These are phyloP conservation scores for Barnettozyma sucrosica DNA, from an alignment of 805 yeast genomes.

Conservation along the genomic window DNA sequence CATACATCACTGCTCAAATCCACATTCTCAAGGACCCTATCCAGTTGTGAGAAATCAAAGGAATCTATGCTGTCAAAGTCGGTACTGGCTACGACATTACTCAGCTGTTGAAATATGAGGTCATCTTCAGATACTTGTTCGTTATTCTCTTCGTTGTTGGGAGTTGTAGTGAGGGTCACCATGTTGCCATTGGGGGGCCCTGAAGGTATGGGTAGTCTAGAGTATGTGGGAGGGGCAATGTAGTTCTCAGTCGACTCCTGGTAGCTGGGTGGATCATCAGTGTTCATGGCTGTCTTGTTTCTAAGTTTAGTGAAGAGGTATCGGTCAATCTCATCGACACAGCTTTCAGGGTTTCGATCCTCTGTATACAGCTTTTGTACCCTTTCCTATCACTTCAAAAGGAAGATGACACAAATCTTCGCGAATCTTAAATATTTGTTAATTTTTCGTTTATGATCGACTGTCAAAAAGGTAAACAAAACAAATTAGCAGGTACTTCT, in stretches of 20 bases:
- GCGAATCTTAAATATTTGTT: not conserved
- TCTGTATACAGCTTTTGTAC: no score
- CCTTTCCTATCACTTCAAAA: no score
- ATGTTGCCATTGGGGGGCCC: not conserved
- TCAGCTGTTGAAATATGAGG: conserved; percentile 9
- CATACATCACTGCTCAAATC: conserved; percentile 1
- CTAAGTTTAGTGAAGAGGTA: not conserved
- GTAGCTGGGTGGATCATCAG: conserved; percentile 12
- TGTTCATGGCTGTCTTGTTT: not conserved
- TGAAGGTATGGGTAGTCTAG: not conserved
- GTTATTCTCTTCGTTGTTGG: not conserved
- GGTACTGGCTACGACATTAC: conserved; percentile 12
- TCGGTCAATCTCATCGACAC: not conserved
- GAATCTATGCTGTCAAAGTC: conserved; percentile 15
- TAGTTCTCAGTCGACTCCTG: conserved; percentile 8
- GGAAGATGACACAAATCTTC: not conserved
- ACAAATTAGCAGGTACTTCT: not conserved
- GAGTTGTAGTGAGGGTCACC: not conserved
- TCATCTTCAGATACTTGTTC: conserved; percentile 1
- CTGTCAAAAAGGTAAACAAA: not conserved
- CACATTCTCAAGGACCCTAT: conserved; percentile 9
- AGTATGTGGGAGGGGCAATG: not conserved
- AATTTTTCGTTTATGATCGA: not conserved
- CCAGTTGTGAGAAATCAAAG: conserved; percentile 15
- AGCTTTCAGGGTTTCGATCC: not conserved